Conservation (phyloP, 768 basidiomycete species). For the Suillus bovinus region DNA sequence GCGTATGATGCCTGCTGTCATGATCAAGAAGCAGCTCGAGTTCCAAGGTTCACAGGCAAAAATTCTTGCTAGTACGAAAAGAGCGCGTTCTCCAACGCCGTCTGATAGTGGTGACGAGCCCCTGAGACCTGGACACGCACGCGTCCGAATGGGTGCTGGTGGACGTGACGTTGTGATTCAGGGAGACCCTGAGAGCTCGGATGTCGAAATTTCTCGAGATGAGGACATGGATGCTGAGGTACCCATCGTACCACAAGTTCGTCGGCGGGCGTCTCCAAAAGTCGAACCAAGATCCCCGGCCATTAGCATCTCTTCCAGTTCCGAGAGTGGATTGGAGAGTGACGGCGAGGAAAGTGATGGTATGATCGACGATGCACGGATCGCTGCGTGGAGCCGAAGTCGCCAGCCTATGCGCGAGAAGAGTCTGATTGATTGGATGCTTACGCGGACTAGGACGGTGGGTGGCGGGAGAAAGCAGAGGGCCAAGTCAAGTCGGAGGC, state of each 20-base stretch:
- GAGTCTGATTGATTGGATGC: constrained; percentile 71
- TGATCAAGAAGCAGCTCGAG: constrained; percentile 42
- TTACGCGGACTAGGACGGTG: constrained; percentile 42
- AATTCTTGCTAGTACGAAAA: not conserved
- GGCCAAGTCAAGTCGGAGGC: constrained; percentile 13
- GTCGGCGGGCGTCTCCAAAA: constrained; percentile 9
- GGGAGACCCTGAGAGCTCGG: constrained; percentile 67
- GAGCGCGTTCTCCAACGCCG: constrained; percentile 11
- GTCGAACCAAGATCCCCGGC: not conserved
- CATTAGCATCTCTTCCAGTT: constrained; percentile 11
- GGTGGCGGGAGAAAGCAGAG: constrained; percentile 18
- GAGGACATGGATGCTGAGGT: constrained; percentile 8
- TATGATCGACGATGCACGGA: constrained; percentile 31
- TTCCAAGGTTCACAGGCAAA: not conserved
- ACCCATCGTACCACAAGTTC: constrained; percentile 13
- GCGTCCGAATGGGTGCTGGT: constrained; percentile 36
- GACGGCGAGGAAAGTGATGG: constrained; percentile 35
- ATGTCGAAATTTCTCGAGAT: constrained; percentile 26
- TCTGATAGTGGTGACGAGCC: constrained; percentile 38
- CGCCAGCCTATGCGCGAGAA: constrained; percentile 34
- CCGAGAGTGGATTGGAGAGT: constrained; percentile 18
- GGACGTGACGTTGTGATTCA: constrained; percentile 44
- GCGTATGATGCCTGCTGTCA: constrained; percentile 56
- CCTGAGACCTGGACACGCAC: constrained; percentile 53
- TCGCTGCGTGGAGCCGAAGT: constrained; percentile 27